Base-by-base conservation (phyloP, 2,329 filamentous ascomycete species). In the Onygenales sp. region DNA sequence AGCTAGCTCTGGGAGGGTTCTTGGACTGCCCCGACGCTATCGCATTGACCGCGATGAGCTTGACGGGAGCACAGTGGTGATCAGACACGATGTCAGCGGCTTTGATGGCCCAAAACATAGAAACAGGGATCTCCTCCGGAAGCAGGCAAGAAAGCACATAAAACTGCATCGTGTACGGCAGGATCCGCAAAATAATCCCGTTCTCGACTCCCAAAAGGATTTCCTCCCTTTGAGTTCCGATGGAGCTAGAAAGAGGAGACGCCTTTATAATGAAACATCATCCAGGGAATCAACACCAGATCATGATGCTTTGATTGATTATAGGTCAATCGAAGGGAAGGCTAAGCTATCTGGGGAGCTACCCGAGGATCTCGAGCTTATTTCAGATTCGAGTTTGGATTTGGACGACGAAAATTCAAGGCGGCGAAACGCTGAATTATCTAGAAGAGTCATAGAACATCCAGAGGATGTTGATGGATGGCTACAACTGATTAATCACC, bases 401-500 rank as follows among this genome's bases (percentile, higher is more conserved):
- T 27, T 58, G 64, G 3, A 62, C 7, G 70, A 76, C 49, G 71
- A 77, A 33, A 73, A 77, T 2, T 65, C 79, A 27, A 63, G 65
- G 49, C 56, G 63, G 34, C 65, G 58, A 17, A 69, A 73, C 55
- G 63, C 85, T 0, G 74, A 83, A 50, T 73, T 96, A 6, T 81
- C 79, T 2, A 80, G 78, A 10, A 76, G 67, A 33, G 82, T 89
- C 36, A 83, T 85, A 52, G 74, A 85, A 1, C 67, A 81, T 21
- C 88, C 90, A 1, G 67, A 76, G 5, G 80, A 94, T 62, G 74
- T 87, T 17, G 73, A 83, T 42, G 77, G 82, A 14, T 97, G 92
- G 92, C 68, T 94, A 13, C 77, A 81, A 39, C 75, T 96, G n/a
- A 85, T 92, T 45, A 73, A 83, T 6, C 83, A 95, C 56, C 92